These are phyloP conservation scores for Termitomyces heimii DNA, from an alignment of 768 basidiomycete genomes.

Conservation along the genomic window DNA sequence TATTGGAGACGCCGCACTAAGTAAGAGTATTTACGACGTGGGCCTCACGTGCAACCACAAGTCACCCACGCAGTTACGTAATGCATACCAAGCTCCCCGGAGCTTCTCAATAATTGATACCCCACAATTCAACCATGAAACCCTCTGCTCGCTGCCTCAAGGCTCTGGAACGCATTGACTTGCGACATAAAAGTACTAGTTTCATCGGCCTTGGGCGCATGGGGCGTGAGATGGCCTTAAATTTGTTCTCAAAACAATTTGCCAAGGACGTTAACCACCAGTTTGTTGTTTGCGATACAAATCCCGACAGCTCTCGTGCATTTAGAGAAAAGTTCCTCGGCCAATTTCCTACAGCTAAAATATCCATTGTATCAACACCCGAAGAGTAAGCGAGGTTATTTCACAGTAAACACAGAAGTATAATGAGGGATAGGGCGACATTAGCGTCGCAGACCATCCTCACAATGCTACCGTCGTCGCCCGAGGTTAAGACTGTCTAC, in stretches of 20 bases:
- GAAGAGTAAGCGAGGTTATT: conserved; percentile 54
- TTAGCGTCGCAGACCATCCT: conserved; percentile 59
- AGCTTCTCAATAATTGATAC: background rate
- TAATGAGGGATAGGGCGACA: conserved; percentile 45
- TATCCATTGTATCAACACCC: conserved; percentile 58
- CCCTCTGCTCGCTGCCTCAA: conserved; percentile 40
- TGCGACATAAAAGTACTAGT: conserved; percentile 49
- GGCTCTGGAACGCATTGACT: conserved; percentile 24
- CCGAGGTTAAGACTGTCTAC: conserved; percentile 81
- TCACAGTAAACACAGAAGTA: conserved; percentile 7
- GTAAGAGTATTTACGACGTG: background rate
- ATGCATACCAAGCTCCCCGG: background rate
- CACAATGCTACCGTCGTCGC: conserved; percentile 91
- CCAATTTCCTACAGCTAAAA: conserved; percentile 52
- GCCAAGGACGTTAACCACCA: conserved; percentile 43
- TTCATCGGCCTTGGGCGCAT: conserved; percentile 88
- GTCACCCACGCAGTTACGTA: too few relatives aligned
- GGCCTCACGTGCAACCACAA: conserved; percentile 9
- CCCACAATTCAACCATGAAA: conserved; percentile 36
- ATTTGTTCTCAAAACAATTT: conserved; percentile 73
- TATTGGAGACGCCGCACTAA: background rate
- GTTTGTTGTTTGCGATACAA: conserved; percentile 78
- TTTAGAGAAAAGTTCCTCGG: conserved; percentile 53
- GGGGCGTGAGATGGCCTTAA: conserved; percentile 84
- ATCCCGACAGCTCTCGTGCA: conserved; percentile 47